These are phyloP conservation scores for Aspergillus novofumigatus DNA, from an alignment of 2,329 filamentous ascomycete species.

Conservation along the genomic window DNA sequence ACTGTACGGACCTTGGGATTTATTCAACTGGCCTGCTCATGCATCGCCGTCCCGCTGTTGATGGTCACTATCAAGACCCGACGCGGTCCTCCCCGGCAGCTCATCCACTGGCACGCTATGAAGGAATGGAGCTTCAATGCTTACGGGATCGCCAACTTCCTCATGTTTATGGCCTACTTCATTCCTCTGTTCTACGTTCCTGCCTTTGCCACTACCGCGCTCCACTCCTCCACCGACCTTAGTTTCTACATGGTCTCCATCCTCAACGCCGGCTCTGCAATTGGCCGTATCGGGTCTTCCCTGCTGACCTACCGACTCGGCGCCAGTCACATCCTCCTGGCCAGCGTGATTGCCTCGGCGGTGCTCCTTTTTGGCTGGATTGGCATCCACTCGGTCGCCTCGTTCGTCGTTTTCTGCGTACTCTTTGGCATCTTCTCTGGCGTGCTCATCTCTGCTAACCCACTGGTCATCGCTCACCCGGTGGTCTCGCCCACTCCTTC, in stretches of 20 bases:
- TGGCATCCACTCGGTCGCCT: conserved; percentile 1
- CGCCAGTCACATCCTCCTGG: not conserved
- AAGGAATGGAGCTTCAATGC: conserved; percentile 2
- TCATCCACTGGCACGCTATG: conserved; percentile 6
- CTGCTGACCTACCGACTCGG: not conserved
- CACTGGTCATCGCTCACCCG: conserved; percentile 8
- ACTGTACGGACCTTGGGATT: conserved; percentile 4
- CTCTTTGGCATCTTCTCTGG: conserved; percentile 6
- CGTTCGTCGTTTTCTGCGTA: conserved; percentile 1
- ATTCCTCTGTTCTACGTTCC: conserved; percentile 7
- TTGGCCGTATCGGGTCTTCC: not conserved
- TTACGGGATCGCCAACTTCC: conserved; percentile 1
- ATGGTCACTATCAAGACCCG: conserved; percentile 1
- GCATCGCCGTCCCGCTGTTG: conserved; percentile 3
- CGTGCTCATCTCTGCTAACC: conserved; percentile 2
- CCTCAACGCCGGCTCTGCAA: conserved; percentile 3
- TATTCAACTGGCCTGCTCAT: conserved; percentile 5
- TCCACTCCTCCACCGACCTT: not conserved
- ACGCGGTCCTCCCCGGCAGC: not conserved
- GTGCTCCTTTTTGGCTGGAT: conserved; percentile 8
- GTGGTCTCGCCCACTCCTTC: conserved; percentile 3
- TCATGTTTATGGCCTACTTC: conserved; percentile 8
- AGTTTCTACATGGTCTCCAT: conserved; percentile 5
- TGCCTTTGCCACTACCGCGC: not conserved
- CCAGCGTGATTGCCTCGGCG: not conserved